phyloP scores from a whole-genome alignment of 495 filamentous ascomycete species.

The Extremus antarcticus region DNA sequence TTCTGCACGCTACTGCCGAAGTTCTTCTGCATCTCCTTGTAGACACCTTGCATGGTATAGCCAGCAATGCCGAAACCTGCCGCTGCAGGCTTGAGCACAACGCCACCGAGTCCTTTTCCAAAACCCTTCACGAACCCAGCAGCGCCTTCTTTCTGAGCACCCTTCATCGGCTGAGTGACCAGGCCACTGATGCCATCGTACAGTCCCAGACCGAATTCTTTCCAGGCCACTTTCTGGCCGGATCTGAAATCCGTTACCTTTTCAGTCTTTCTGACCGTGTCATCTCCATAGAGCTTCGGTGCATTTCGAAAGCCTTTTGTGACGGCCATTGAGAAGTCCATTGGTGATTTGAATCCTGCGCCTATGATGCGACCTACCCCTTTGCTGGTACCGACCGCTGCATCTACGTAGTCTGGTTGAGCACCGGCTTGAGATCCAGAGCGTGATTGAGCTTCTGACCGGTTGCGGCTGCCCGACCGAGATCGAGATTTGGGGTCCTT shows the following conservation, averaged over 20 bases:
- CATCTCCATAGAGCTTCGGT: slow-evolving; percentile 67
- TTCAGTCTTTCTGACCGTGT: slow-evolving; percentile 54
- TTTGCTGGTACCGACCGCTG: slow-evolving; percentile 49
- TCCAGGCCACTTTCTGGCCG: slow-evolving; percentile 43
- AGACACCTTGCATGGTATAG: slow-evolving; percentile 64
- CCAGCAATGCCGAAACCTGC: slow-evolving; percentile 58
- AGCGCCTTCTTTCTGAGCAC: slow-evolving; percentile 56
- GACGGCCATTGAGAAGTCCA: slow-evolving; percentile 67
- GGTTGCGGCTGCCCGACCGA: neutral
- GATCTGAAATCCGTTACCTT: slow-evolving; percentile 61
- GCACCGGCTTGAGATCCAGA: neutral
- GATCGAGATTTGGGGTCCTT: neutral
- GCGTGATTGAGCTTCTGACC: neutral
- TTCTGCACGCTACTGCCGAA: slow-evolving; percentile 53
- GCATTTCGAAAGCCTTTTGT: slow-evolving; percentile 81
- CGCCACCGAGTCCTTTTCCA: slow-evolving; percentile 62
- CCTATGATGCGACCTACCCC: slow-evolving; percentile 56
- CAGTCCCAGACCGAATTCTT: slow-evolving; percentile 22
- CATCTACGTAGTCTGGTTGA: slow-evolving; percentile 33
- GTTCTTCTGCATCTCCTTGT: slow-evolving; percentile 56
- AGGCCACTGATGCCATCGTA: slow-evolving; percentile 61
- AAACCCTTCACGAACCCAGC: slow-evolving; percentile 64
- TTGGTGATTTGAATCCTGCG: slow-evolving; percentile 61
- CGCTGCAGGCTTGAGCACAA: slow-evolving; percentile 58
- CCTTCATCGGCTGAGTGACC: slow-evolving; percentile 56